A percentile compares a stretch with the other conserved stretches of the same genome.
phyloP scores from a whole-genome alignment of 1,284 basidiomycete genomes.

The Ustilago trichophora region DNA sequence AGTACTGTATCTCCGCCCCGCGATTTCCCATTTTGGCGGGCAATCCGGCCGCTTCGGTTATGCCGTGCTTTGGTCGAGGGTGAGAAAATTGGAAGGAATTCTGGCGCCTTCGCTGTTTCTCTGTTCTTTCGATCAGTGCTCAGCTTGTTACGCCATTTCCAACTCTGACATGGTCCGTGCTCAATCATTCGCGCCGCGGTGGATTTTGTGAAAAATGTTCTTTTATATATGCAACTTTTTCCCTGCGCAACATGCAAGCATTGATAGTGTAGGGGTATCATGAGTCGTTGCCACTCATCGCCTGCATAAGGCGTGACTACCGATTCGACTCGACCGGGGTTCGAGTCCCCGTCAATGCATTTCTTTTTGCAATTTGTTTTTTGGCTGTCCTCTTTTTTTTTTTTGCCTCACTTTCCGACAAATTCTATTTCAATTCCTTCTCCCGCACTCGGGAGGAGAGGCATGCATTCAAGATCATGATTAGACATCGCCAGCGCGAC shows the following conservation, averaged over 20 bases:
- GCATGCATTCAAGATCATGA: too few relatives aligned
- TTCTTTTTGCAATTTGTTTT: too few relatives aligned
- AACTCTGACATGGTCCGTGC: constrained; percentile 40
- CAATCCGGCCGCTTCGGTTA: not conserved
- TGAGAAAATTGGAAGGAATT: constrained; percentile 3
- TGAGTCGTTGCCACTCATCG: constrained; percentile 47
- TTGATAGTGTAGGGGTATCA: constrained; percentile 53
- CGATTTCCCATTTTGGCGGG: too few relatives aligned
- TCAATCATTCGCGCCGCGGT: not conserved
- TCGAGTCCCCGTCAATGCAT: constrained; percentile 56
- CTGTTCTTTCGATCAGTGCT: constrained; percentile 16
- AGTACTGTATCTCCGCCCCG: too few relatives aligned
- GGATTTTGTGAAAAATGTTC: too few relatives aligned
- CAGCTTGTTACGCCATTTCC: constrained; percentile 19
- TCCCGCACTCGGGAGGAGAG: too few relatives aligned
- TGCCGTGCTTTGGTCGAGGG: not conserved
- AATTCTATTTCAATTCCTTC: too few relatives aligned
- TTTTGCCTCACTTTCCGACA: too few relatives aligned
- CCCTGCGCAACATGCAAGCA: constrained; percentile 7
- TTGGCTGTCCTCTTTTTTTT: too few relatives aligned
- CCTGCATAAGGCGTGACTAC: constrained; percentile 8
- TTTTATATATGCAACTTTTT: not conserved
- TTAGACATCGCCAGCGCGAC: too few relatives aligned
- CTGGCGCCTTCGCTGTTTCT: constrained; percentile 14
- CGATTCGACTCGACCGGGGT: constrained; percentile 54